Conservation (phyloP, 176 grass and related monocot species). For the Typha latifolia region DNA sequence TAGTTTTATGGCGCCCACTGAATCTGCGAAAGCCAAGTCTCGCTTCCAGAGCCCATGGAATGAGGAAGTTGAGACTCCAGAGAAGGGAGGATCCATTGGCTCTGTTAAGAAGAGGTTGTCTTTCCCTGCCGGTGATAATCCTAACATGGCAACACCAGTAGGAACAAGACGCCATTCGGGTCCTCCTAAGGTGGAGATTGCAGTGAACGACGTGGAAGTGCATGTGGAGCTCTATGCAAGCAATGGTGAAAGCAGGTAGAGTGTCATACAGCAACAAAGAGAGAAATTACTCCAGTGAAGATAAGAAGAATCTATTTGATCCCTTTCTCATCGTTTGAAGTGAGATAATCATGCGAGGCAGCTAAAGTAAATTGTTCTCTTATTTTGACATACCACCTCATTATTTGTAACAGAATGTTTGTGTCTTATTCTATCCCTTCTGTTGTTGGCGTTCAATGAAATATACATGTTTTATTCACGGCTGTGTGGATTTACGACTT, state of each 20-base stretch:
- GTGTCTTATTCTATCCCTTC: no score
- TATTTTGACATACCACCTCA: no score
- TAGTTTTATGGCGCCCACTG: conserved; percentile 83
- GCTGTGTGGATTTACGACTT: no score
- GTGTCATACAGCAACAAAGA: no score
- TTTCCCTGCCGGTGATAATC: conserved; percentile 45
- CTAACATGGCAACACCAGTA: conserved; percentile 13
- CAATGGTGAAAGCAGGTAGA: conserved; percentile 23
- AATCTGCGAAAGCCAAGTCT: conserved; percentile 77
- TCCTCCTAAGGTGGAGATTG: conserved; percentile 63
- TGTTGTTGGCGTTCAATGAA: no score
- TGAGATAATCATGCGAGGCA: conserved; percentile 20
- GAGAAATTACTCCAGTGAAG: no score
- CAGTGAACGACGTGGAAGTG: conserved; percentile 37
- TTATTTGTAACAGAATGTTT: no score
- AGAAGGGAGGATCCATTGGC: conserved; percentile 36
- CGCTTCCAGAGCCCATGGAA: conserved; percentile 42
- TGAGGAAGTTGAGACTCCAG: conserved; percentile 40
- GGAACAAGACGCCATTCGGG: conserved; percentile 67
- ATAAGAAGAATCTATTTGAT: neutral
- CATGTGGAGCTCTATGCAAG: conserved; percentile 6
- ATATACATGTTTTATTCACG: no score
- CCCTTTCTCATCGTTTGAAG: conserved; percentile 13
- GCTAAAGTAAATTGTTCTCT: neutral
- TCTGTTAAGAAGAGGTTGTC: conserved; percentile 73